These are phyloP conservation scores for Russula brevipes DNA, from an alignment of 768 basidiomycete species.

Conservation along the genomic window DNA sequence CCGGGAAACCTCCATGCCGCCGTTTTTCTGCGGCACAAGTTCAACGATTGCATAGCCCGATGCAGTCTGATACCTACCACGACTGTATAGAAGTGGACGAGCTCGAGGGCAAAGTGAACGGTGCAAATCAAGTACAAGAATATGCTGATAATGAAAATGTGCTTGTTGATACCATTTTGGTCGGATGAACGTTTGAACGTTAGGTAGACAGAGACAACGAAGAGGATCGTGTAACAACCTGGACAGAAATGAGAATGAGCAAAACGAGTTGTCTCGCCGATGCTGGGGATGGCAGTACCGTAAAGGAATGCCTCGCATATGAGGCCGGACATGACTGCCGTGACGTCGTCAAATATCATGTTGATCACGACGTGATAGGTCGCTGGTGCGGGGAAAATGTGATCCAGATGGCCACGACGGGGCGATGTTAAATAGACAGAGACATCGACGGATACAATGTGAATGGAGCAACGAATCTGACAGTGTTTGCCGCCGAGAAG, in stretches of 20 bases:
- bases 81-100: constrained; percentile 33
- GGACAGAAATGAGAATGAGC: not conserved
- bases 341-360: constrained; percentile 31
- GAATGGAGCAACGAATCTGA: not conserved
- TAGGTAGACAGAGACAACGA: not conserved
- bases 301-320: constrained; percentile 35
- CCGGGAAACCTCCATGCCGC: constrained; percentile 30
- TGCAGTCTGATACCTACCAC: constrained; percentile 30
- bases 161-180: not conserved
- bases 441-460: not conserved
- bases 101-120: constrained; percentile 31
- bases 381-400: not conserved
- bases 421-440: constrained; percentile 1
- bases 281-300: constrained; percentile 30
- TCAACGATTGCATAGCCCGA: not conserved
- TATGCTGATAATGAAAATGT: constrained; percentile 1
- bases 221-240: constrained; percentile 14
- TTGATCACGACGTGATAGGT: not conserved
- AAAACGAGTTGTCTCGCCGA: constrained; percentile 17
- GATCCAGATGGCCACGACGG: not conserved
- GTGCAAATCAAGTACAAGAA: constrained; percentile 4
- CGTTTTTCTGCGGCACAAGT: constrained; percentile 25
- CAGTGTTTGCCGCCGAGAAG: too few relatives aligned
- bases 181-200: not conserved
- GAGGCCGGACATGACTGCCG: constrained; percentile 36